phyloP scores from a whole-genome alignment of 2,329 filamentous ascomycete genomes.

The Ophiostoma tasmaniense region DNA sequence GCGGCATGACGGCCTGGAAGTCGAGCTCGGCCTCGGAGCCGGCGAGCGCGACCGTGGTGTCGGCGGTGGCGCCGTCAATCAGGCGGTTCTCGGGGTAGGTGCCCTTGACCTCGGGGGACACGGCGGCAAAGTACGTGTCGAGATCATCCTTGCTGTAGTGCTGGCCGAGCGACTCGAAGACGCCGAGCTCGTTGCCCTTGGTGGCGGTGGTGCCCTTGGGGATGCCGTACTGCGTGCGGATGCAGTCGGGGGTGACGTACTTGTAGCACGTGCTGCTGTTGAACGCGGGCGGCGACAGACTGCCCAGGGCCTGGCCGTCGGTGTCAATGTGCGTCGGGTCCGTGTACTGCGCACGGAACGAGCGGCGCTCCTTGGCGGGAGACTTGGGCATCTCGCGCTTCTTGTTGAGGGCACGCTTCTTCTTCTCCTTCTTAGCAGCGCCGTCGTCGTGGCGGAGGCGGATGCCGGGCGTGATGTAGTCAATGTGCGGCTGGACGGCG shows the following conservation, averaged over 20 bases:
- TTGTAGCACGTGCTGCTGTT: slow-evolving; percentile 20
- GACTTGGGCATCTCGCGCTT: background rate
- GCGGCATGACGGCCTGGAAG: slow-evolving; percentile 38
- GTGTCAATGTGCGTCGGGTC: slow-evolving; percentile 9
- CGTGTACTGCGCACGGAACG: slow-evolving; percentile 7
- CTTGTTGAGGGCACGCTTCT: slow-evolving; percentile 9
- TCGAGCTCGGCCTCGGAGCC: slow-evolving; percentile 38
- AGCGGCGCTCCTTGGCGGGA: slow-evolving; percentile 1
- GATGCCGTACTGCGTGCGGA: slow-evolving; percentile 22
- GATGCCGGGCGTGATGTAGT: slow-evolving; percentile 49
- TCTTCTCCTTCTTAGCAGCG: slow-evolving; percentile 10
- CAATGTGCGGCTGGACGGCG: slow-evolving; percentile 39
- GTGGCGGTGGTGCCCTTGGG: slow-evolving; percentile 20
- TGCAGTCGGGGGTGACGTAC: slow-evolving; percentile 20
- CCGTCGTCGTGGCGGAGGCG: slow-evolving; percentile 32
- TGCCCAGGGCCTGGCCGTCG: background rate
- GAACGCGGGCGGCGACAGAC: slow-evolving; percentile 12
- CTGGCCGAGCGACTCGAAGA: slow-evolving; percentile 24
- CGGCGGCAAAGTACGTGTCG: slow-evolving; percentile 21
- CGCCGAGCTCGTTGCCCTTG: slow-evolving; percentile 24
- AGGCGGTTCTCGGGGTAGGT: slow-evolving; percentile 24
- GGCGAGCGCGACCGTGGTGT: slow-evolving; percentile 4
- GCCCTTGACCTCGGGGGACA: slow-evolving; percentile 21
- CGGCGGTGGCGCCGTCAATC: slow-evolving; percentile 24
- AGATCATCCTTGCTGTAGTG: slow-evolving; percentile 26